Percentiles rank a stretch among this genome's conserved stretches.
phyloP scores from a whole-genome alignment of 257 asterid species.

The Parsonsia alboflavescens region DNA sequence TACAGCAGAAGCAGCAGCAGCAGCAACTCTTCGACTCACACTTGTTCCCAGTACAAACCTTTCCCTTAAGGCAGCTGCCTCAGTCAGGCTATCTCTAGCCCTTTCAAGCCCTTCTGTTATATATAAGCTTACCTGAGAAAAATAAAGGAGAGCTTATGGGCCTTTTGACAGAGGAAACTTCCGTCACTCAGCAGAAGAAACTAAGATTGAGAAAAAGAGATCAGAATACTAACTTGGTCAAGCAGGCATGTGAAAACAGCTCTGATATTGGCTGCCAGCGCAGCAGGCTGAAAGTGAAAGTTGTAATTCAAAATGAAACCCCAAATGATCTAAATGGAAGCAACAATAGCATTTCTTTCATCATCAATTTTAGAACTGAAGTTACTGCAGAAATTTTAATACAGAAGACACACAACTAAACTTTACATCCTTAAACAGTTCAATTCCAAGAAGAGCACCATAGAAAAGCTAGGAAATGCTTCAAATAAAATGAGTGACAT shows the following conservation, averaged over 20 bases:
- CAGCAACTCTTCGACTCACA: conserved; percentile 93
- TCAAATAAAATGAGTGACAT: not conserved
- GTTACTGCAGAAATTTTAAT: not conserved
- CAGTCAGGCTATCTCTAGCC: conserved; percentile 87
- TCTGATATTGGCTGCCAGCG: conserved; percentile 78
- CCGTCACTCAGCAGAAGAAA: conserved; percentile 19
- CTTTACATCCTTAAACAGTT: not conserved
- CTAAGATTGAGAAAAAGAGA: conserved; percentile 17
- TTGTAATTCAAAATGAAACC: conserved; percentile 16
- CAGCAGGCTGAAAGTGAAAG: conserved; percentile 63
- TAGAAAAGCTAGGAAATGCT: not conserved
- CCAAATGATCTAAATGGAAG: not conserved
- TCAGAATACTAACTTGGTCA: conserved; percentile 65
- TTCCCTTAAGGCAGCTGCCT: conserved; percentile 96
- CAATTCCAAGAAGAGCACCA: not conserved
- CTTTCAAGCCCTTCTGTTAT: conserved; percentile 97
- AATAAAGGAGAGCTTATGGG: conserved; percentile 16
- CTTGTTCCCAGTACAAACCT: conserved; percentile 84
- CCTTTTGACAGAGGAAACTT: not conserved
- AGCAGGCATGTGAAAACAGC: conserved; percentile 89
- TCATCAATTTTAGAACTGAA: not conserved
- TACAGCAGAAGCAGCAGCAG: conserved; percentile 98
- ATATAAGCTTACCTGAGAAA: conserved; percentile 68
- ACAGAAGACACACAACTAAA: not conserved
- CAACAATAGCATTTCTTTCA: not conserved